A percentile compares a stretch with the other conserved stretches of the same genome.
These are phyloP conservation scores for Elaeagnus macrophylla DNA, from an alignment of 306 rosid genomes.

Conservation along the genomic window DNA sequence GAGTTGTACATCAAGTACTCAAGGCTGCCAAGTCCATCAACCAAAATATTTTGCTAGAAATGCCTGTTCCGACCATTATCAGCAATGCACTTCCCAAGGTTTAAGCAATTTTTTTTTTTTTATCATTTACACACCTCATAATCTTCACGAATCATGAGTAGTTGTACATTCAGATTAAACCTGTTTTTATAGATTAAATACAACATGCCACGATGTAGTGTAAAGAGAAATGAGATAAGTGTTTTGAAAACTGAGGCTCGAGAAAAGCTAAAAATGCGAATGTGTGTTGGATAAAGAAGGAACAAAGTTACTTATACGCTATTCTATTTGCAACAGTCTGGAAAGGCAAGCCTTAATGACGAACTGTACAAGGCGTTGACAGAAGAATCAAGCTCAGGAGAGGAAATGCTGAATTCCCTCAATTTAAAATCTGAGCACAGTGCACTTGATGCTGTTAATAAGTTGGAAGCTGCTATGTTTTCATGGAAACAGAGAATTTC, in stretches of 20 bases:
- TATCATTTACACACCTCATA: slow-evolving; percentile 1
- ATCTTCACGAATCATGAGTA: background rate
- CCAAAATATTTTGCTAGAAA: slow-evolving; percentile 67
- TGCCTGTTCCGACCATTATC: slow-evolving; percentile 65
- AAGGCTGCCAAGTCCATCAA: slow-evolving; percentile 88
- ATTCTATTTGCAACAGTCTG: slow-evolving; percentile 38
- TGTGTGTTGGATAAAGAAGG: background rate
- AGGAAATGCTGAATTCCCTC: slow-evolving; percentile 52
- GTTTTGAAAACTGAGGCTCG: no score
- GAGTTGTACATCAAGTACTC: slow-evolving; percentile 69
- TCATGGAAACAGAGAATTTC: slow-evolving; percentile 60
- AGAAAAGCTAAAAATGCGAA: no score
- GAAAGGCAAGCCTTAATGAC: slow-evolving; percentile 68
- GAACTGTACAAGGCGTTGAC: slow-evolving; percentile 52
- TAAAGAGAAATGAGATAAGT: no score
- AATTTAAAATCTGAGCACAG: slow-evolving; percentile 54
- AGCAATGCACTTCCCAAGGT: slow-evolving; percentile 77
- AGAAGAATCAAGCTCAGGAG: slow-evolving; percentile 42
- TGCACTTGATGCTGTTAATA: slow-evolving; percentile 64
- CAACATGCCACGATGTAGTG: no score
- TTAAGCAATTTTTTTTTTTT: slow-evolving; percentile 9
- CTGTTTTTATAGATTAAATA: no score
- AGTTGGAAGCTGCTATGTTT: slow-evolving; percentile 68
- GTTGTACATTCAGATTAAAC: no score
- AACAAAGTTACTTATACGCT: background rate